Base-by-base conservation (phyloP, 73 alveolate species). In the Paramecium sonneborni region DNA sequence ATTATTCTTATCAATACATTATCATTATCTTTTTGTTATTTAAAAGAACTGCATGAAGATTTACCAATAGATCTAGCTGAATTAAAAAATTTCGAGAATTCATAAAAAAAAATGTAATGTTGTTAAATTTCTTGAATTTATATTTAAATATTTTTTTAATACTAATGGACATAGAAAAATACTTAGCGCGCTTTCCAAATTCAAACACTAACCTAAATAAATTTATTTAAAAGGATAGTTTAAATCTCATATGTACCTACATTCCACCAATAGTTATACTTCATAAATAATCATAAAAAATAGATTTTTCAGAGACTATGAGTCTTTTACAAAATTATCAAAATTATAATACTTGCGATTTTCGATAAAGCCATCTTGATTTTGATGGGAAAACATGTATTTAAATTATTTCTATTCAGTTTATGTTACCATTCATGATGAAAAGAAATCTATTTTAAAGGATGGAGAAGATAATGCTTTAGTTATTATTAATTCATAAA, bases 391-490 rank as follows among this genome's bases (percentile, higher is more conserved):
- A 41, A 79, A 79, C 90, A 41, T 79, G 90, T 79, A 41, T 38
- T 24, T 72, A 10, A 9, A 6, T 0, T 37, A 41, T 43, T 35
- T 4, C 34, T 41, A 79, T 79, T 39, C 26, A 79, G 90, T 43
- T 44, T 79, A 79, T 79, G 55, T 44, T 10, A 46, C 90, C 3
- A 23, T 39, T n/a, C 41, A 43, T 20, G 90, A 79, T 43, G 90
- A 79, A 46, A 79, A 44, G 43, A 79, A 46, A 79, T 38, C 55
- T 3, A 79, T 79, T 43, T 44, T 43, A 15, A 79, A 79, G 12
- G 90, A 79, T 18, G 90, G 90, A 4, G 90, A 79, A 9, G 90
- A 79, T 79, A 30, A 44, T 38, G 90, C 55, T n/a, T 23, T 79
- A 2, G 32, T 79, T 20, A 44, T 79, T 5, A 18, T 79, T 21